phyloP scores from a whole-genome alignment of 106 monocot genomes.

The Acorus calamus region DNA sequence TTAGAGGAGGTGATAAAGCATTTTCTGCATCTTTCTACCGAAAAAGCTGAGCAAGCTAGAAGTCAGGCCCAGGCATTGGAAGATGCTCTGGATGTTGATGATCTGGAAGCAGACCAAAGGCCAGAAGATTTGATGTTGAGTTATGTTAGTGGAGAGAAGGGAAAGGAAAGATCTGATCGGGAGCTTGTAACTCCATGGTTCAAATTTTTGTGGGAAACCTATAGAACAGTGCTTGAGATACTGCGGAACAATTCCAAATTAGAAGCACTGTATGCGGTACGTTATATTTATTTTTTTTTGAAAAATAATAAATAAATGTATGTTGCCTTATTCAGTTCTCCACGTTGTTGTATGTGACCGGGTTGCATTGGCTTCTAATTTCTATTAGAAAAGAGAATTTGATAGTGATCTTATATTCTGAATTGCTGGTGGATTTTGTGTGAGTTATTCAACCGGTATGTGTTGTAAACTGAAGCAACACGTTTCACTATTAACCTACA shows the following conservation, averaged over 20 bases:
- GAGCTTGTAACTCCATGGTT: conserved; percentile 99
- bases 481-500: too few species aligned
- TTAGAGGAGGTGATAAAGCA: conserved; percentile 96
- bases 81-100: conserved; percentile 95
- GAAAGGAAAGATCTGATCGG: conserved; percentile 87
- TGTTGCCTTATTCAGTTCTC: too few species aligned
- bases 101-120: conserved; percentile 89
- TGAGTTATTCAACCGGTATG: too few species aligned
- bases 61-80: conserved; percentile 79
- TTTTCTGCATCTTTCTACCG: conserved; percentile 88
- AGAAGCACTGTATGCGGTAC: conserved; percentile 89
- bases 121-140: conserved; percentile 99
- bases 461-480: too few species aligned
- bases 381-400: too few species aligned
- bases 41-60: conserved; percentile 81
- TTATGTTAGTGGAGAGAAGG: conserved; percentile 97
- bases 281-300: conserved; percentile 14
- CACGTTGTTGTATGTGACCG: too few species aligned
- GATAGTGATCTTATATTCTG: too few species aligned
- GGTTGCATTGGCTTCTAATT: too few species aligned
- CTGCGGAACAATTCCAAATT: conserved; percentile 94
- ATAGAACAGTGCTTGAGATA: conserved; percentile 92
- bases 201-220: conserved; percentile 98
- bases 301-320: too few species aligned
- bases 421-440: too few species aligned